Percentiles rank a stretch among this genome's conserved stretches.
Evolutionary conservation across 129 eudicot genomes (phyloP).

Genomic region (Pittosporum tobira): DNA sequence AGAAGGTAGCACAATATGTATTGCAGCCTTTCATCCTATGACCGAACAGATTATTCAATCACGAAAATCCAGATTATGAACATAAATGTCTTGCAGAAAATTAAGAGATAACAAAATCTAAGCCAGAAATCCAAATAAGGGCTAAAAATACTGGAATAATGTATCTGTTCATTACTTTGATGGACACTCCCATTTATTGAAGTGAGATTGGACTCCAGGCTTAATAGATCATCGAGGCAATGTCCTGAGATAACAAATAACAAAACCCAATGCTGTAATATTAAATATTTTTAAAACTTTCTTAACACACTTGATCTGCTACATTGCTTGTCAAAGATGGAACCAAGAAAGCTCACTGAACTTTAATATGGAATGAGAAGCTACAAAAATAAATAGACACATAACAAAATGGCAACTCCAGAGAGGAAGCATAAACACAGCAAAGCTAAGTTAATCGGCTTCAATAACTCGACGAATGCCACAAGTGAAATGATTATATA

Average conservation of each 20-base stretch:
- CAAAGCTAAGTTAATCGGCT: no score
- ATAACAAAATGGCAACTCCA: neutral
- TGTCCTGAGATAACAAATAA: conserved; percentile 17
- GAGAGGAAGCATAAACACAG: no score
- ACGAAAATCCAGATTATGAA: neutral
- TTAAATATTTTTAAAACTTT: neutral
- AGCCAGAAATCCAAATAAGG: neutral
- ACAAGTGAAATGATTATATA: no score
- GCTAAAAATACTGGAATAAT: conserved; percentile 19
- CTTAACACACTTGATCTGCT: neutral
- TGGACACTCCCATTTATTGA: conserved; percentile 7
- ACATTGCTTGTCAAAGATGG: neutral
- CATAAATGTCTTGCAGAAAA: neutral
- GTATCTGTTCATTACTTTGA: neutral
- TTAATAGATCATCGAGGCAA: conserved; percentile 25
- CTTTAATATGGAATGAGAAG: neutral
- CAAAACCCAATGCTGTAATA: neutral
- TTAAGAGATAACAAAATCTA: neutral
- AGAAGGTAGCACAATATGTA: neutral
- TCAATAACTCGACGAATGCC: no score
- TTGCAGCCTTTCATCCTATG: neutral
- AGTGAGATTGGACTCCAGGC: conserved; percentile 10
- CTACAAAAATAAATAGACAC: neutral
- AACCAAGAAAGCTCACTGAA: neutral
- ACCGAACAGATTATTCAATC: neutral